These are phyloP conservation scores for Trifolium subterraneum DNA, from an alignment of 306 rosid species.

Conservation along the genomic window DNA sequence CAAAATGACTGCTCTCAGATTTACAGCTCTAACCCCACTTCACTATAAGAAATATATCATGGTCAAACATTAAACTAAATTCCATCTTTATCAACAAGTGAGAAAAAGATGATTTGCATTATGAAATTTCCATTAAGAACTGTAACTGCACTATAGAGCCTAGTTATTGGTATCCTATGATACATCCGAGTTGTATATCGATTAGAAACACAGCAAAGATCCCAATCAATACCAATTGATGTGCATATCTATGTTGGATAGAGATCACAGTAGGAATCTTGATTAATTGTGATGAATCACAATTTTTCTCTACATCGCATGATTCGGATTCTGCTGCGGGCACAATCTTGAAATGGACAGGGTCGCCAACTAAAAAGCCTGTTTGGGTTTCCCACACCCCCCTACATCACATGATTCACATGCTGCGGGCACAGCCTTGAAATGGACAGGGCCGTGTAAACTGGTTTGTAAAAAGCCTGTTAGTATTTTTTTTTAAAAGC, in stretches of 20 bases:
- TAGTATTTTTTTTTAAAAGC: too few relatives aligned
- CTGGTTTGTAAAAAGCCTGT: too few relatives aligned
- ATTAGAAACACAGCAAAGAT: neutral
- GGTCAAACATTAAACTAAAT: constrained; percentile 16
- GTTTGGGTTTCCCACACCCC: too few relatives aligned
- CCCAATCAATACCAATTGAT: neutral
- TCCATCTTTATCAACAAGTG: constrained; percentile 17
- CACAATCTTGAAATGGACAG: too few relatives aligned
- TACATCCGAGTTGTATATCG: neutral
- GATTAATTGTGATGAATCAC: neutral
- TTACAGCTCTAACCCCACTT: constrained; percentile 9
- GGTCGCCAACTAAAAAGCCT: too few relatives aligned
- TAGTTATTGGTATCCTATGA: neutral
- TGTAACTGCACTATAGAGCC: neutral
- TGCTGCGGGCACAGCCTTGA: too few relatives aligned
- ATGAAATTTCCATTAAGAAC: constrained; percentile 31
- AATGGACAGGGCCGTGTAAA: too few relatives aligned
- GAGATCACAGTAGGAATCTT: constrained; percentile 1
- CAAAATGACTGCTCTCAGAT: neutral
- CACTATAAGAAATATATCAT: neutral
- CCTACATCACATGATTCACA: too few relatives aligned
- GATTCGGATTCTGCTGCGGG: neutral
- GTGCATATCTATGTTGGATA: neutral
- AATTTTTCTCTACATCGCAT: neutral
- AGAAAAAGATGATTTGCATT: constrained; percentile 16